Evolutionary conservation across 2,329 filamentous ascomycete genomes (phyloP).

Genomic region (Fusarium sp.): DNA sequence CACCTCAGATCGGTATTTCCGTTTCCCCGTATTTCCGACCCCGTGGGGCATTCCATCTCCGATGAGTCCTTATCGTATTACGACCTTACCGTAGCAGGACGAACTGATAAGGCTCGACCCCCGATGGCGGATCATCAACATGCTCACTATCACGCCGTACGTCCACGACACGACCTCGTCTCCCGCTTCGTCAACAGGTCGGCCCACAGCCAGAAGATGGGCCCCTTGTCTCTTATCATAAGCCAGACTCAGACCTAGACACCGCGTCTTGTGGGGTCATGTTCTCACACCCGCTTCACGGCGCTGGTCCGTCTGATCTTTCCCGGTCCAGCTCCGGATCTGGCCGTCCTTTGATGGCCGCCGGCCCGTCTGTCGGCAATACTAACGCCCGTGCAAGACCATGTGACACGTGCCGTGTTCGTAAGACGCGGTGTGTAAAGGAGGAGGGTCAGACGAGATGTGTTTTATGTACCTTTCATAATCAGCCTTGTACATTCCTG

Average conservation of each 20-base stretch:
- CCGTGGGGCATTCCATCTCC: conserved; percentile 32
- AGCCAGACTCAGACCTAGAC: conserved; percentile 34
- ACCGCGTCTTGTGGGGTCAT: conserved; percentile 32
- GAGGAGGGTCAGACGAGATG: conserved; percentile 69
- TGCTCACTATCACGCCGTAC: conserved; percentile 16
- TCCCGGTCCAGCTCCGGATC: conserved; percentile 24
- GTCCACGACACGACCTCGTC: conserved; percentile 8
- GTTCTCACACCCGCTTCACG: conserved; percentile 41
- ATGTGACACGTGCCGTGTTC: conserved; percentile 74
- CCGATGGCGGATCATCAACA: conserved; percentile 20
- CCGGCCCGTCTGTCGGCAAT: conserved; percentile 16
- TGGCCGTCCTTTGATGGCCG: conserved; percentile 9
- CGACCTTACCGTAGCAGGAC: conserved; percentile 11
- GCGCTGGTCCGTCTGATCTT: conserved; percentile 32
- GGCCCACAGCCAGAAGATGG: conserved; percentile 40
- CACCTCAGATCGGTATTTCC: conserved; percentile 27
- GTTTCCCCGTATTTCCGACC: conserved; percentile 43
- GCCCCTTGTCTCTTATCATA: conserved; percentile 42
- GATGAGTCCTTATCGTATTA: conserved; percentile 33
- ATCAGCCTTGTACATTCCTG: conserved; percentile 74
- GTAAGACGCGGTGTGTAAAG: conserved; percentile 74
- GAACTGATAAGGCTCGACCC: conserved; percentile 20
- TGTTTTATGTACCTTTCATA: conserved; percentile 74
- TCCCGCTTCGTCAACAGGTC: conserved; percentile 15
- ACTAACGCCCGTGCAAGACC: conserved; percentile 53